phyloP scores from a whole-genome alignment of 257 asterid genomes.

The Verbascum thapsus region DNA sequence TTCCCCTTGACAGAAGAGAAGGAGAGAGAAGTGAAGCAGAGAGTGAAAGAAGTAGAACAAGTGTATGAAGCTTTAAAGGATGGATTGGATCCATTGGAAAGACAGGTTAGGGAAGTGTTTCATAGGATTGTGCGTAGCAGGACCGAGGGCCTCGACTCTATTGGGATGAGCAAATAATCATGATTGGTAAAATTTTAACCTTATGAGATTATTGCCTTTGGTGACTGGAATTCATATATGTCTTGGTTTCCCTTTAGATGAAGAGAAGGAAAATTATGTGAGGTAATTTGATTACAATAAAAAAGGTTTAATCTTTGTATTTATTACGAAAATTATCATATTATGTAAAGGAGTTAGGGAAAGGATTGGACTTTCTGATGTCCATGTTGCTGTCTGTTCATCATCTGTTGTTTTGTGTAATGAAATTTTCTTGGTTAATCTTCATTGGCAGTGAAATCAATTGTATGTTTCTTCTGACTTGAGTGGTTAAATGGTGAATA shows the following conservation, averaged over 20 bases:
- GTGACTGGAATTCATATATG: constrained; percentile 30
- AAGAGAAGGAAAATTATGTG: too few relatives aligned
- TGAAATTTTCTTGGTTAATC: constrained; percentile 29
- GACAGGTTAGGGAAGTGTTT: constrained; percentile 78
- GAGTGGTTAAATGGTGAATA: constrained; percentile 3
- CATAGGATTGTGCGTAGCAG: constrained; percentile 76
- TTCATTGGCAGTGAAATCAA: too few relatives aligned
- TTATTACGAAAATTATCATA: constrained; percentile 10
- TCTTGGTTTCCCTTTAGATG: constrained; percentile 27
- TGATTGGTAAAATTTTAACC: constrained; percentile 30
- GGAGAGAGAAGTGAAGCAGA: constrained; percentile 67
- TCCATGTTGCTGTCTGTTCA: constrained; percentile 24
- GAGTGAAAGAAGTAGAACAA: constrained; percentile 54
- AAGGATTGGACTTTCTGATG: constrained; percentile 32
- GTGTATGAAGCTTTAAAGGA: constrained; percentile 55
- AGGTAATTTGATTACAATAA: constrained; percentile 36
- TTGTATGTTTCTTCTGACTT: not conserved
- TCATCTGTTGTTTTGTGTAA: constrained; percentile 19
- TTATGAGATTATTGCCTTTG: constrained; percentile 32
- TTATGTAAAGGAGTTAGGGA: constrained; percentile 37
- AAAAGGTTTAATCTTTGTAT: constrained; percentile 21
- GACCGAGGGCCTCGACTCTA: constrained; percentile 62
- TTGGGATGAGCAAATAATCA: constrained; percentile 43
- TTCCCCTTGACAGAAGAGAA: constrained; percentile 68
- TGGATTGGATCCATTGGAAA: constrained; percentile 84